Percentiles rank a stretch among this genome's conserved stretches.
These are phyloP conservation scores for Rhytidiadelphus loreus DNA, from an alignment of 225 moss, liverwort and hornwort species.

Conservation along the genomic window DNA sequence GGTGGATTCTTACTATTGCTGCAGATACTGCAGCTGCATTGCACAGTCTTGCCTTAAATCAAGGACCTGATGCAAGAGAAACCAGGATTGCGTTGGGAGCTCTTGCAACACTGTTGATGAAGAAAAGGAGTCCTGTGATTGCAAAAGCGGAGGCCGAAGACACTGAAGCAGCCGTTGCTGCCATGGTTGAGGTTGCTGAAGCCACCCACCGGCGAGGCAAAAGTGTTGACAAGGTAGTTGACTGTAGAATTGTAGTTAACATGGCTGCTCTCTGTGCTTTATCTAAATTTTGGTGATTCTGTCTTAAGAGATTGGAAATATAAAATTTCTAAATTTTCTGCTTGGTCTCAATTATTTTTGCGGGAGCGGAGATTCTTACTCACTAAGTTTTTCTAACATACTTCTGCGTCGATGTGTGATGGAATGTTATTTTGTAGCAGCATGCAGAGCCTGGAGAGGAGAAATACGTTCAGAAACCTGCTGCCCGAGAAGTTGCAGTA, in stretches of 20 bases:
- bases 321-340: not conserved
- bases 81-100: constrained; percentile 68
- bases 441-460: constrained; percentile 34
- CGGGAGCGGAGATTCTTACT: not conserved
- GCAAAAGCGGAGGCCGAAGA: constrained; percentile 89
- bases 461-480: constrained; percentile 8
- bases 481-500: constrained; percentile 66
- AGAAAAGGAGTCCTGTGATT: constrained; percentile 62
- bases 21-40: constrained; percentile 41
- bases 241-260: not conserved
- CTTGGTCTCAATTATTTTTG: not conserved
- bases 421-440: constrained; percentile 10
- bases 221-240: constrained; percentile 42
- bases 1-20: not conserved
- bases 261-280: not conserved
- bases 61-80: constrained; percentile 46
- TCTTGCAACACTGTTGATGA: constrained; percentile 56
- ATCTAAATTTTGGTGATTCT: not conserved
- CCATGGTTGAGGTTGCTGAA: constrained; percentile 72
- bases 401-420: not conserved
- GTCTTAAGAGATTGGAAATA: not conserved
- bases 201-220: constrained; percentile 38
- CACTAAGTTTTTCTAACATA: not conserved
- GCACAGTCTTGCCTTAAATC: constrained; percentile 38
- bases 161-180: constrained; percentile 93